Conservation (phyloP, 2,329 filamentous ascomycete genomes). For the Pestalotiopsis sp. region DNA sequence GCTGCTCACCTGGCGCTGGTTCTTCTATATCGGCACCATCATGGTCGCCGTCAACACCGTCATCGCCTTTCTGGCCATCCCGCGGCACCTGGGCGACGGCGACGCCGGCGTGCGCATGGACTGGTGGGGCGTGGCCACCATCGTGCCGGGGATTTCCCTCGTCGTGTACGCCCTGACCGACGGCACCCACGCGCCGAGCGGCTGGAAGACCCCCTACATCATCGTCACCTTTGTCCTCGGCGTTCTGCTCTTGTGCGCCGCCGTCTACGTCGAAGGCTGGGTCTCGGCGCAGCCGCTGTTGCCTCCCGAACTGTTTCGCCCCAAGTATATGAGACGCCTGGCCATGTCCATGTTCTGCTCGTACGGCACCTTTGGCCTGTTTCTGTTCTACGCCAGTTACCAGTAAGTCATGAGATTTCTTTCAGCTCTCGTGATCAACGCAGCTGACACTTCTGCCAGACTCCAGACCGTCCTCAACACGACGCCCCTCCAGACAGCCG, state of each 20-base stretch:
- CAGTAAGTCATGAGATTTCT: slow-evolving; percentile 25
- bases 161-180: slow-evolving; percentile 77
- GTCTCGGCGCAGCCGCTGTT: slow-evolving; percentile 68
- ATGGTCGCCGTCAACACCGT: slow-evolving; percentile 24
- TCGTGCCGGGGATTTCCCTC: slow-evolving; percentile 65
- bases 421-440: background rate
- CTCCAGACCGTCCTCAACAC: slow-evolving; percentile 60
- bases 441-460: slow-evolving; percentile 33
- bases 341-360: slow-evolving; percentile 61
- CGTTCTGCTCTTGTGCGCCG: slow-evolving; percentile 54
- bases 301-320: slow-evolving; percentile 67
- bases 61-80: slow-evolving; percentile 27
- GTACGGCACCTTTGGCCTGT: slow-evolving; percentile 70
- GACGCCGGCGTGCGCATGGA: slow-evolving; percentile 60
- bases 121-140: slow-evolving; percentile 62
- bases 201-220: slow-evolving; percentile 76
- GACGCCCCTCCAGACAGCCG: slow-evolving; percentile 62
- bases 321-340: slow-evolving; percentile 68
- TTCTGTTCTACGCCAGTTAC: slow-evolving; percentile 65
- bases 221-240: slow-evolving; percentile 65
- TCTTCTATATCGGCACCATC: slow-evolving; percentile 64
- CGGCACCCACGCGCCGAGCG: slow-evolving; percentile 64
- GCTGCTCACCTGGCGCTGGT: slow-evolving; percentile 62
- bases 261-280: slow-evolving; percentile 73
- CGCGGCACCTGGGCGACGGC: slow-evolving; percentile 26